Base-by-base conservation (phyloP, 139 green algal species). In the Nannochloris sp. region DNA sequence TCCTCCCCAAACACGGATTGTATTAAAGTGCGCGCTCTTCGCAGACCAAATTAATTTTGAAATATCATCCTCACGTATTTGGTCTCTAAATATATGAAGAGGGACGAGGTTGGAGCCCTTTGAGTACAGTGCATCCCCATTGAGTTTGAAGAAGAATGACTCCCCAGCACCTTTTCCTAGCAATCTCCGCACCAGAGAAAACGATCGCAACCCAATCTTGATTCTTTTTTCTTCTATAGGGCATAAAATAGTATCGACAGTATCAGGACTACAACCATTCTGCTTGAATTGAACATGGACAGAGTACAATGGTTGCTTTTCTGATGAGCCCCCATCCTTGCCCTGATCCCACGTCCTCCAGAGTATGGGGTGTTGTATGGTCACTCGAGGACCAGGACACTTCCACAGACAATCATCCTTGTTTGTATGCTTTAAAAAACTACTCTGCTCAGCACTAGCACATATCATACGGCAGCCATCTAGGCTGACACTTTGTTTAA, bases 71-170 rank as follows among this genome's bases (percentile, higher is more conserved):
- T 25, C 28, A 0, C 49, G 70, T 2, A 68, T 70, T 0, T 56
- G 56, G 2, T 49, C 72, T 63, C 75, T 76, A 17, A 88, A 51
- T 10, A 87, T 33, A 49, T 83, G 50, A 13, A 81, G 37, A 4
- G 86, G 86, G 36, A 94, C 80, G 16, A 88, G 36, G 60, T 94
- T 94, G 66, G 85, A 72, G 10, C 87, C 71, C 62, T 76, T 74
- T 2, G 75, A 68, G 59, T 75, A 92, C 11, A 94, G 26, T 8
- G 79, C 75, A 30, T 77, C 45, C 9, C 77, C 82, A 55, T 94
- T 94, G 6, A 92, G 69, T 0, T 51, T 51, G 44, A 94, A 79
- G 77, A 77, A 88, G 61, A 92, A 89, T 37, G 67, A 80, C 71
- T 92, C 82, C 2, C 66, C 72, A 14, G 50, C 33, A 33, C 8